These are phyloP conservation scores for Cicer judaicum DNA, from an alignment of 306 rosid genomes.

Conservation along the genomic window DNA sequence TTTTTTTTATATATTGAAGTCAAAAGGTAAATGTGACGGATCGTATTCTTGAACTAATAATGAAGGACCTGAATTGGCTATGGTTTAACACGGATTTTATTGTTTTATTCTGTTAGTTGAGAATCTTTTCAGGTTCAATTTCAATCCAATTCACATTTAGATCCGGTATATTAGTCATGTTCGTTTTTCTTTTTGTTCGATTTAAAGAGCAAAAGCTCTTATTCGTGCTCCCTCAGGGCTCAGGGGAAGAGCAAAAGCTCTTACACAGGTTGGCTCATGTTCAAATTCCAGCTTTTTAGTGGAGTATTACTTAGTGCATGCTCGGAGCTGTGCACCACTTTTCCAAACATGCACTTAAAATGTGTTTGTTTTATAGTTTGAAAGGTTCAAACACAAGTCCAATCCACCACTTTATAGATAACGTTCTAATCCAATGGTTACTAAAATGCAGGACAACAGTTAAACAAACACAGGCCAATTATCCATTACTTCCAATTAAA, in stretches of 20 bases:
- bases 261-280: too few relatives aligned
- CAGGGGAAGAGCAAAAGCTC: too few relatives aligned
- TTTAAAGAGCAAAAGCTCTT: too few relatives aligned
- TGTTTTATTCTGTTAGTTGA: conserved; percentile 9
- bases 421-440: background rate
- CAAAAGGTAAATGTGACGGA: conserved; percentile 19
- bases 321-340: too few relatives aligned
- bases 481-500: conserved; percentile 7
- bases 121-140: background rate
- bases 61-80: conserved; percentile 32
- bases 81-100: background rate
- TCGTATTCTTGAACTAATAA: conserved; percentile 32
- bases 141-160: too few relatives aligned
- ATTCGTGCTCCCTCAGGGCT: too few relatives aligned
- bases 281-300: too few relatives aligned
- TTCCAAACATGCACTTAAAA: too few relatives aligned
- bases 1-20: conserved; percentile 8
- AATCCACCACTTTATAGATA: background rate
- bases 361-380: too few relatives aligned
- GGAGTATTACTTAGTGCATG: too few relatives aligned
- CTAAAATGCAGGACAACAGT: background rate
- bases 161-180: too few relatives aligned
- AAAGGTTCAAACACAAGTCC: background rate
- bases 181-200: too few relatives aligned
- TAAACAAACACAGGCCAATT: background rate